Conservation (phyloP, 2,329 filamentous ascomycete species). For the Fusarium verticillioides region DNA sequence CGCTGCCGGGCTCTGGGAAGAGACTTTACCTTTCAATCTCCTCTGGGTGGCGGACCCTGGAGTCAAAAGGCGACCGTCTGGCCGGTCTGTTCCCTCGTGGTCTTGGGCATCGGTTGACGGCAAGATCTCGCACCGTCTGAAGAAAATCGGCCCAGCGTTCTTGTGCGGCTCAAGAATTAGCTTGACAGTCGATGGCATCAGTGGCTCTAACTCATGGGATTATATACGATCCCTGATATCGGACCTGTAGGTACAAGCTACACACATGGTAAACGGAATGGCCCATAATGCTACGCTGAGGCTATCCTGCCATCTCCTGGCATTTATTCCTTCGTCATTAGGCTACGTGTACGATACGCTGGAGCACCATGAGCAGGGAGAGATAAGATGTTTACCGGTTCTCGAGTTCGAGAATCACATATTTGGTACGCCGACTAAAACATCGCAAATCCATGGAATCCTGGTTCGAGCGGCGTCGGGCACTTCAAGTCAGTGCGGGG, state of each 20-base stretch:
- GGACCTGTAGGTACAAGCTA: rapidly evolving
- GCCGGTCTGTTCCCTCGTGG: background rate
- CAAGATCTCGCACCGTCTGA: background rate
- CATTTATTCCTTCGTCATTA: background rate
- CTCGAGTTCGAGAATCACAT: rapidly evolving
- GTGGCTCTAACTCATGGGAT: background rate
- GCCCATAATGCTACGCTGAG: background rate
- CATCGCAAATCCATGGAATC: background rate
- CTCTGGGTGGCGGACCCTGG: background rate
- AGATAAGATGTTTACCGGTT: background rate
- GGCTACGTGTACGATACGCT: background rate
- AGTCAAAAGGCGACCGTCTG: background rate
- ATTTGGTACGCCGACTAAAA: rapidly evolving
- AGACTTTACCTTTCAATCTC: background rate
- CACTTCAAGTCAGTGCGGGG: rapidly evolving
- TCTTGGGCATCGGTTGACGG: background rate
- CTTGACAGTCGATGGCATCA: rapidly evolving
- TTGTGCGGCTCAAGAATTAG: rapidly evolving
- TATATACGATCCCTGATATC: background rate
- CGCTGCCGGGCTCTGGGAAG: background rate
- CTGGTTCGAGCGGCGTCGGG: rapidly evolving
- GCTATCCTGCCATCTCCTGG: background rate
- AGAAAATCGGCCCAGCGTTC: rapidly evolving
- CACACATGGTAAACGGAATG: background rate
- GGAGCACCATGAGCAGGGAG: rapidly evolving